Percentiles rank a stretch among this genome's conserved stretches.
phyloP scores from a whole-genome alignment of 352 stramenopile genomes.

The Blastocystis sp. region DNA sequence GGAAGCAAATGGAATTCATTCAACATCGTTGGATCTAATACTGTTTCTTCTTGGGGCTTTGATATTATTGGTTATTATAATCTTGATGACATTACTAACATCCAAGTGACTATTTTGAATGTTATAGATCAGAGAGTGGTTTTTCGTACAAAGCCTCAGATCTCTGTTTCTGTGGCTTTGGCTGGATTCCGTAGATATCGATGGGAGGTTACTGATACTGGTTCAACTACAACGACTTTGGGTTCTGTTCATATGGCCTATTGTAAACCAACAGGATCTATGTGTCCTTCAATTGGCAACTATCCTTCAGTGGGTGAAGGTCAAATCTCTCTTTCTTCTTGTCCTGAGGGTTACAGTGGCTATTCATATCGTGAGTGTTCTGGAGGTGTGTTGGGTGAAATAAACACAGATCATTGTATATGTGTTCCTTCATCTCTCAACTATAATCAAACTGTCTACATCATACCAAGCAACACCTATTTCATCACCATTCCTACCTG shows the following conservation, averaged over 20 bases:
- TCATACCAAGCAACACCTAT: too few relatives aligned
- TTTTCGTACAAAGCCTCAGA: not conserved
- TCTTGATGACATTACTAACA: not conserved
- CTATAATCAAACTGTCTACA: too few relatives aligned
- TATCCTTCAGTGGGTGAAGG: constrained; percentile 21
- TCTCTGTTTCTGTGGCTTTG: not conserved
- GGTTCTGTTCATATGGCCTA: not conserved
- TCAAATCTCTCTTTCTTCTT: constrained; percentile 24
- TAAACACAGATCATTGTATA: not conserved
- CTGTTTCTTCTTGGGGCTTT: not conserved
- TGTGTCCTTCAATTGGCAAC: constrained; percentile 6
- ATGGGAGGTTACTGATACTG: not conserved
- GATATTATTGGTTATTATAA: not conserved
- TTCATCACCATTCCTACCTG: too few relatives aligned
- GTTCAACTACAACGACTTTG: not conserved
- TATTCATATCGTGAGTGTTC: constrained; percentile 28
- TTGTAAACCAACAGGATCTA: constrained; percentile 34
- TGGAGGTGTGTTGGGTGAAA: not conserved
- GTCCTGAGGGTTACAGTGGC: not conserved
- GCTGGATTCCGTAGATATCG: not conserved
- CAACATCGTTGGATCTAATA: not conserved
- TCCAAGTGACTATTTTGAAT: not conserved
- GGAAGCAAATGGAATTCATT: constrained; percentile 25
- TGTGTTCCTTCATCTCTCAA: too few relatives aligned
- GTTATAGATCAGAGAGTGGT: not conserved